Base-by-base conservation (phyloP, 208 protist genomes). In the Leishmania arabica region DNA sequence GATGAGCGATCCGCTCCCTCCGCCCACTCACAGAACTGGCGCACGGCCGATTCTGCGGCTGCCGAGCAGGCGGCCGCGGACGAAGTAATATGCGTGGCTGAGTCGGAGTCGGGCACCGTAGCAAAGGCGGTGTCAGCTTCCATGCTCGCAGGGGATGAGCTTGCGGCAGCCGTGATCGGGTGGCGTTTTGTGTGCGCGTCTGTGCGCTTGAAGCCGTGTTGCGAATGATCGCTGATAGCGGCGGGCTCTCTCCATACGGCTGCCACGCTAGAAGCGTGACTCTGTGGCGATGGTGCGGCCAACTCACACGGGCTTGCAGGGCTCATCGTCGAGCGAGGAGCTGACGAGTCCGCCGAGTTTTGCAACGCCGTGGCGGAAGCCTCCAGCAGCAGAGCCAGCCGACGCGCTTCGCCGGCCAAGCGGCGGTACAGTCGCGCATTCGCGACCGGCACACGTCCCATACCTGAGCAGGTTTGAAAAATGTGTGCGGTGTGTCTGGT, bases 351-450 rank as follows among this genome's bases (percentile, higher is more conserved):
- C 8, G 80, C 75, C 11, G 73, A 45, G 2, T 31, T 68, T 40
- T 80, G 69, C 34, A 84, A 53, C 47, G 53, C 81, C 13, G 72
- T 42, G 24, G 75, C 74, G 17, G 68, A 69, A 34, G 66, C 34
- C 13, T 77, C 75, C 9, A 84, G 58, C 7, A 56, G 31, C 21
- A 42, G 69, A 2, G 77, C 62, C 70, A 70, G 17, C 11, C 34
- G 73, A 70, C 73, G 60, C 42, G 77, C 72, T 3, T 76, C 81
- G 24, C 31, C 45, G 17, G 75, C 81, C n/a, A 84, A 73, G 40
- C 45, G 47, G 53, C 76, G 76, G 60, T 84, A 80, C 60, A 84
- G 78, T 31, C n/a, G 73, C 24, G 6, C 73, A 49, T 34, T 66
- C 2, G 1, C 15, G 15, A 49, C 19, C 27, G 53, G 21, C 1